phyloP scores from a whole-genome alignment of 2,329 filamentous ascomycete species.

The Fusarium protoensiforme region DNA sequence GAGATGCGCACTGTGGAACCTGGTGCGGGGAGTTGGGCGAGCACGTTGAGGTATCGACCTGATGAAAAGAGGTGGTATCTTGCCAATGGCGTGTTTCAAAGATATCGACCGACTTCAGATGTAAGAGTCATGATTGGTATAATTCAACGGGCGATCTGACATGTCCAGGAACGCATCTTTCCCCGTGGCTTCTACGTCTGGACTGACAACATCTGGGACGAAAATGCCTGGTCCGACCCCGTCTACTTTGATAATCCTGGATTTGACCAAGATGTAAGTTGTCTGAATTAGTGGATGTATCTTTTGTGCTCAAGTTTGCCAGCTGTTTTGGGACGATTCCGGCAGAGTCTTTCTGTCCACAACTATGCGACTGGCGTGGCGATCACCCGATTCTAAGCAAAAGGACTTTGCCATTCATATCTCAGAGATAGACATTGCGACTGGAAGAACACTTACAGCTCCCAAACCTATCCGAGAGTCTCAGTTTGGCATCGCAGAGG shows the following conservation, averaged over 20 bases:
- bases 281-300: background rate
- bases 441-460: slow-evolving; percentile 52
- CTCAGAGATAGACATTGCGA: slow-evolving; percentile 55
- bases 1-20: slow-evolving; percentile 64
- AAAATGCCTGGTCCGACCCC: slow-evolving; percentile 62
- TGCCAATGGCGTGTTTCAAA: slow-evolving; percentile 56
- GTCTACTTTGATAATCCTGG: slow-evolving; percentile 65
- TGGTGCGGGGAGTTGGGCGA: slow-evolving; percentile 61
- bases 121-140: slow-evolving; percentile 21
- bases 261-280: slow-evolving; percentile 59
- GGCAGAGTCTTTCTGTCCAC: slow-evolving; percentile 62
- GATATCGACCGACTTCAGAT: slow-evolving; percentile 53
- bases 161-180: slow-evolving; percentile 54
- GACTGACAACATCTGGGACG: slow-evolving; percentile 64
- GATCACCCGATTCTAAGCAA: slow-evolving; percentile 51
- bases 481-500: slow-evolving; percentile 55
- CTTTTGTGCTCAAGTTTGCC: background rate
- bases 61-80: slow-evolving; percentile 57
- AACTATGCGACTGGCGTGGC: slow-evolving; percentile 49
- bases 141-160: background rate
- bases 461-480: slow-evolving; percentile 52
- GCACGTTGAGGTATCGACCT: slow-evolving; percentile 57
- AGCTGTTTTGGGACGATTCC: slow-evolving; percentile 61
- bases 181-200: slow-evolving; percentile 65
- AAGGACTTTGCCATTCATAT: slow-evolving; percentile 65